Evolutionary conservation across 768 basidiomycete genomes (phyloP), one percentile per base, ranked within the genome.

Genomic region (Auricularia sp.): DNA sequence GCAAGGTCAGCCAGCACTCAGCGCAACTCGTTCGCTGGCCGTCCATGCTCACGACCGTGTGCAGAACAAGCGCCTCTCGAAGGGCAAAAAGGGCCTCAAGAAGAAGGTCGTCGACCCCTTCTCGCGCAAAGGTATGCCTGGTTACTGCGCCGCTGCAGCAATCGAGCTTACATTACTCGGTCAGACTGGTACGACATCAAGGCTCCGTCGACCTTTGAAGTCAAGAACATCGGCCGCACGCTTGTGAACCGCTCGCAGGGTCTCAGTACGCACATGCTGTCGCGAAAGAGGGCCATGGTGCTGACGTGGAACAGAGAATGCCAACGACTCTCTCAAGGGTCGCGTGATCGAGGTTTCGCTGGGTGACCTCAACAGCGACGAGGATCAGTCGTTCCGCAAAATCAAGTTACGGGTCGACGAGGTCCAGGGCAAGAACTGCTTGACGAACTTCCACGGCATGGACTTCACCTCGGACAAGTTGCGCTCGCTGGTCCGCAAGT

Each of bases 61-160:
- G 14, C 70, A 98, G 92, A 98, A 98, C 83, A 99, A 99, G 82
- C 88, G 94, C 76, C 85, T 95, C 71, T 94, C 94, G 62, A 97
- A 97, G 82, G 94, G 94, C 73, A 95, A 95, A 86, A 95, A 95
- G 83, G 94, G 93, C 77, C 88, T 98, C 83, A 99, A 99, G 94
- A 99, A 98, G 84, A 97, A 98, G 88, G 94, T 97, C 77, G 94
- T 99, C 68, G 97, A 99, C 85, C 94, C 97, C 69, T 97, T 99
- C 90, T 89, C 96, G 70, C 89, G 97, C 83, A 99, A 99, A 82
- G 96, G 96, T 95, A 72, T 67, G 80, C 68, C 18, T 54, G 37
- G 54, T 24, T 51, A 11, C 59, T 42, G 63, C 45, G 8, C 21
- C n/a, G 39, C 8, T 62, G 64, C 2, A 1, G 21, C 24, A 13